Base-by-base conservation (phyloP, 2,329 filamentous ascomycete species). In the Thermothelomyces thermophilus region DNA sequence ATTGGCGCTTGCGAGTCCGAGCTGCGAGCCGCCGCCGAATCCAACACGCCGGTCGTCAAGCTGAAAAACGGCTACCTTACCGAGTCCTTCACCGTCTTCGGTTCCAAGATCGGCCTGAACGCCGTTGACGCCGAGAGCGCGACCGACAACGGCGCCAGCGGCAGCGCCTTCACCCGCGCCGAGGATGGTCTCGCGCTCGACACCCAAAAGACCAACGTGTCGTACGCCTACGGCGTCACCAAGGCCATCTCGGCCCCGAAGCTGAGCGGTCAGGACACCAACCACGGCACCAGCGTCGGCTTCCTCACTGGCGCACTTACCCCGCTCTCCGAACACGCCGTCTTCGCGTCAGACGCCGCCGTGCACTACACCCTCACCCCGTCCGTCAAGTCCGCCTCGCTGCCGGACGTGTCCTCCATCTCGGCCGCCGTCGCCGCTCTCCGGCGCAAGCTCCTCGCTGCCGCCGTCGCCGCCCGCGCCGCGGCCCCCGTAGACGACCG, bases 21-120 rank as follows among this genome's bases (percentile, higher is more conserved):
- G 51, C 58, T 77, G 3, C 56, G 64, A 4, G 61, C 64, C 0
- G 70, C 73, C 6, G 28, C 47, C n/a, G 35, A 33, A 17, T 22
- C 51, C n/a, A 48, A 55, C 3, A 54, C 62, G 3, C 56, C 60
- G 2, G 60, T 69, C 1, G 63, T 86, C 22, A 48, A 67, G 6
- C 70, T 86, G 5, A 59, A 70, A 17, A 73, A 86, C 55, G 83
- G 83, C 1, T 73, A 84, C 58, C 59, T 86, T n/a, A 75, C 77
- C 5, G 70, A 75, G 5, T 71, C 80, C 0, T 75, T 85, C 53
- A 82, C 79, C 3, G 79, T 77, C 1, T 78, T 84, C 26, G 81
- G 76, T 1, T 77, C 79, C 3, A 68, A 69, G 1, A 66, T 87
- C 0, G 83, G 83, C 0, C 71, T 87, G 6, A 77, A 77, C 54